Evolutionary conservation across 2,329 filamentous ascomycete species (phyloP).

Genomic region (Colletotrichum phormii): DNA sequence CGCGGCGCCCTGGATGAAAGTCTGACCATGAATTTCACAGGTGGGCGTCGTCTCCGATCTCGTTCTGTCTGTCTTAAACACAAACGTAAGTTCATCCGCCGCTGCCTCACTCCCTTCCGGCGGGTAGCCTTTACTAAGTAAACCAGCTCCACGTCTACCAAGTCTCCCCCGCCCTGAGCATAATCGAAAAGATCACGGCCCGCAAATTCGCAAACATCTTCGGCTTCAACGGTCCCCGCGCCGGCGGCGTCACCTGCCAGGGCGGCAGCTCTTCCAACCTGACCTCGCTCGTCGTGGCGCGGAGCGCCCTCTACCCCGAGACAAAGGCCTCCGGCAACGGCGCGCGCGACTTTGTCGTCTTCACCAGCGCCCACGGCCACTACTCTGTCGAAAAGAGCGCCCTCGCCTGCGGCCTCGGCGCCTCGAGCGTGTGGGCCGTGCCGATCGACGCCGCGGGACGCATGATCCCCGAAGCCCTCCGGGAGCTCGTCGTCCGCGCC

Average conservation of each 20-base stretch:
- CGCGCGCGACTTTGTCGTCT: constrained; percentile 77
- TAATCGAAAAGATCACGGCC: constrained; percentile 88
- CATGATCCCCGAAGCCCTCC: constrained; percentile 77
- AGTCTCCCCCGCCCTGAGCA: constrained; percentile 87
- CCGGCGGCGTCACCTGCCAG: constrained; percentile 81
- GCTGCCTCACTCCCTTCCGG: background rate
- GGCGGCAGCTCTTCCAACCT: constrained; percentile 89
- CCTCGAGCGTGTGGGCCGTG: constrained; percentile 77
- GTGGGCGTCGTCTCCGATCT: constrained; percentile 88
- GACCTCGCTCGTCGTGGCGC: constrained; percentile 86
- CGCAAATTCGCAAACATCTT: constrained; percentile 80
- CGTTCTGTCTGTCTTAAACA: constrained; percentile 87
- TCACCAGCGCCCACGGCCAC: constrained; percentile 91
- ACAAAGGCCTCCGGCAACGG: constrained; percentile 81
- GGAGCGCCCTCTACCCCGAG: constrained; percentile 85
- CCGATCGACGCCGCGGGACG: constrained; percentile 78
- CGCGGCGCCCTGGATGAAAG: background rate
- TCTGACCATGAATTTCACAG: constrained; percentile 48
- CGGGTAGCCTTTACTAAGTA: background rate
- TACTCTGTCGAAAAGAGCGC: constrained; percentile 96
- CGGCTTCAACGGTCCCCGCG: constrained; percentile 76
- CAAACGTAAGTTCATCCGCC: constrained; percentile 71
- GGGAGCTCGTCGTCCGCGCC: constrained; percentile 70
- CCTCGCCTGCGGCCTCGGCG: constrained; percentile 88
- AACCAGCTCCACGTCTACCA: constrained; percentile 87